Evolutionary conservation across 345 rosid species (phyloP).

Genomic region (Excoecaria cochinchinensis): DNA sequence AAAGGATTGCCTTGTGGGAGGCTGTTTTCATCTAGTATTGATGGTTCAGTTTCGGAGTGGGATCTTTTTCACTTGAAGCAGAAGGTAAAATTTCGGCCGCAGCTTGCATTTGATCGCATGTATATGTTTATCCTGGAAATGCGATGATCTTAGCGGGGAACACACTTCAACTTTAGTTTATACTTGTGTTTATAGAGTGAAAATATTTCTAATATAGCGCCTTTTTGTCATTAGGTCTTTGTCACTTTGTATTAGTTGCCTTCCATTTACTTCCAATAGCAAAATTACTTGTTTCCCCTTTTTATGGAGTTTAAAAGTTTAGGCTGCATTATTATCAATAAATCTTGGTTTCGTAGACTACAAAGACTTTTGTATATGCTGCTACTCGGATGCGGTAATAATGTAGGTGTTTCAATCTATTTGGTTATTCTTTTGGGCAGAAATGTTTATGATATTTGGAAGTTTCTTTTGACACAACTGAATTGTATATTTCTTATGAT

Average conservation of each 20-base stretch:
- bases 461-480: too few relatives aligned
- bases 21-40: constrained; percentile 75
- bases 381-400: too few relatives aligned
- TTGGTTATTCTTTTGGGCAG: too few relatives aligned
- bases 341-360: too few relatives aligned
- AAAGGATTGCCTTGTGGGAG: constrained; percentile 62
- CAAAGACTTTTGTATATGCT: too few relatives aligned
- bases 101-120: neutral
- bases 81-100: constrained; percentile 45
- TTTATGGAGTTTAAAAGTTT: neutral
- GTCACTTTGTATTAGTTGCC: too few relatives aligned
- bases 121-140: neutral
- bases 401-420: too few relatives aligned
- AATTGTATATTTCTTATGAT: too few relatives aligned
- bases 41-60: constrained; percentile 86
- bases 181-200: neutral
- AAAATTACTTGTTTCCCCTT: neutral
- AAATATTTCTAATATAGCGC: neutral
- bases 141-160: neutral
- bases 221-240: neutral
- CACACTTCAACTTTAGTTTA: neutral
- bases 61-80: constrained; percentile 82
- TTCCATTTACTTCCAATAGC: neutral
- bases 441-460: too few relatives aligned
- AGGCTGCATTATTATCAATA: too few relatives aligned